phyloP scores from a whole-genome alignment of 192 early-diverging fungal genomes.

The Coemansia sp. region DNA sequence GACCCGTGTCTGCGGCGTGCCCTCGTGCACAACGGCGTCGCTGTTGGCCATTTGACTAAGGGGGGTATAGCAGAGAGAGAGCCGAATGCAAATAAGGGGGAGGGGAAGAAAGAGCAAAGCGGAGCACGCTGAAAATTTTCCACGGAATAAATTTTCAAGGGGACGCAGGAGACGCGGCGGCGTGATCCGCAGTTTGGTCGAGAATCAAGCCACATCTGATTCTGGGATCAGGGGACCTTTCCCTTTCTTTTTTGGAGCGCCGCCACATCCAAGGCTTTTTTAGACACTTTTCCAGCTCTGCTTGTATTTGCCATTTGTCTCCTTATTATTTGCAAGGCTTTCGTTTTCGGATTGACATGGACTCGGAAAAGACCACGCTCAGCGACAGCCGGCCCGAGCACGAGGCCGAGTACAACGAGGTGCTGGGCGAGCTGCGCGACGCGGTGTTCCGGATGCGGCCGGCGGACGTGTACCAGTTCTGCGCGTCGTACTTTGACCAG shows the following conservation, averaged over 20 bases:
- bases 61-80: background rate
- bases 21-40: background rate
- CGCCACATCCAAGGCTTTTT: too few species aligned
- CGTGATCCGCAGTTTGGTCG: background rate
- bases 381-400: conserved; percentile 40
- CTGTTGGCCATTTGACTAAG: background rate
- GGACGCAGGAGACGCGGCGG: background rate
- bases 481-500: conserved; percentile 82
- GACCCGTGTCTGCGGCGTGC: conserved; percentile 29
- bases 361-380: conserved; percentile 46
- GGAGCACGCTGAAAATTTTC: too few species aligned
- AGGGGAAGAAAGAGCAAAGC: background rate
- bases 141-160: background rate
- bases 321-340: too few species aligned
- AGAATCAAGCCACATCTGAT: conserved; percentile 1
- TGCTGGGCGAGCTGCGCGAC: conserved; percentile 81
- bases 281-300: too few species aligned
- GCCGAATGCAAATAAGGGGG: background rate
- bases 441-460: conserved; percentile 74
- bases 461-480: conserved; percentile 87
- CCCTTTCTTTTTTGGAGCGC: too few species aligned
- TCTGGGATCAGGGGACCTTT: too few species aligned
- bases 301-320: too few species aligned
- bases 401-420: conserved; percentile 53
- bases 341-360: too few species aligned